These are phyloP conservation scores for Kluyveromyces sp. DNA, from an alignment of 1,139 yeast species.

Conservation along the genomic window DNA sequence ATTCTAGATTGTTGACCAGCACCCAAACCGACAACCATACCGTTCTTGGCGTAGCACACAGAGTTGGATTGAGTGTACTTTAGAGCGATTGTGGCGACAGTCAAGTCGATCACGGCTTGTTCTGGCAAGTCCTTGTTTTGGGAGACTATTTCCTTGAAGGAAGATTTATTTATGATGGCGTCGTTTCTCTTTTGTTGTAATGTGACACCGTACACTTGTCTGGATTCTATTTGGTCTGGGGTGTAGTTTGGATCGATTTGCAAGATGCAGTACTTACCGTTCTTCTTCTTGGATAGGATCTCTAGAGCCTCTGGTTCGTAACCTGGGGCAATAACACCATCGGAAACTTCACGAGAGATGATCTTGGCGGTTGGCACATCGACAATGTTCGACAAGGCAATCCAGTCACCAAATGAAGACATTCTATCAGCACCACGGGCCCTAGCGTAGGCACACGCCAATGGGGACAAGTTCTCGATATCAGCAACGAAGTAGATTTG, in stretches of 20 bases:
- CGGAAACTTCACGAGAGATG: slow-evolving; percentile 94
- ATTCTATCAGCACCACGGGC: slow-evolving; percentile 99
- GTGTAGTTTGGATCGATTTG: slow-evolving; percentile 92
- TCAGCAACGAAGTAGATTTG: slow-evolving; percentile 91
- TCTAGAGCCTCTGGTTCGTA: slow-evolving; percentile 87
- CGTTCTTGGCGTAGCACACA: slow-evolving; percentile 95
- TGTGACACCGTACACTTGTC: slow-evolving; percentile 94
- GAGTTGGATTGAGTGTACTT: slow-evolving; percentile 98
- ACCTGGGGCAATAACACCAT: slow-evolving; percentile 98
- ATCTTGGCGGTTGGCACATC: slow-evolving; percentile 95
- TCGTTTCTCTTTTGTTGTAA: slow-evolving; percentile 96
- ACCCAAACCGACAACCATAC: slow-evolving; percentile 98
- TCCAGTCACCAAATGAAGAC: slow-evolving; percentile 98
- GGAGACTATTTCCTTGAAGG: slow-evolving; percentile 89
- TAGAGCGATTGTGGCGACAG: slow-evolving; percentile 94
- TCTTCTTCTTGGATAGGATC: slow-evolving; percentile 83
- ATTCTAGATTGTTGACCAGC: slow-evolving; percentile 99
- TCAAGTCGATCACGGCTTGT: slow-evolving; percentile 86
- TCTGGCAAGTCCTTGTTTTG: slow-evolving; percentile 79
- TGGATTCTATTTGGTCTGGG: slow-evolving; percentile 75
- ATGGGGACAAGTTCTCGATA: slow-evolving; percentile 88
- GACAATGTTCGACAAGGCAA: slow-evolving; percentile 92
- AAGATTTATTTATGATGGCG: slow-evolving; percentile 80
- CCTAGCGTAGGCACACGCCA: slow-evolving; percentile 97
- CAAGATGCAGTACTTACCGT: slow-evolving; percentile 92